Conservation (phyloP, 176 grass and related monocot species). For the Panicum miliaceum region DNA sequence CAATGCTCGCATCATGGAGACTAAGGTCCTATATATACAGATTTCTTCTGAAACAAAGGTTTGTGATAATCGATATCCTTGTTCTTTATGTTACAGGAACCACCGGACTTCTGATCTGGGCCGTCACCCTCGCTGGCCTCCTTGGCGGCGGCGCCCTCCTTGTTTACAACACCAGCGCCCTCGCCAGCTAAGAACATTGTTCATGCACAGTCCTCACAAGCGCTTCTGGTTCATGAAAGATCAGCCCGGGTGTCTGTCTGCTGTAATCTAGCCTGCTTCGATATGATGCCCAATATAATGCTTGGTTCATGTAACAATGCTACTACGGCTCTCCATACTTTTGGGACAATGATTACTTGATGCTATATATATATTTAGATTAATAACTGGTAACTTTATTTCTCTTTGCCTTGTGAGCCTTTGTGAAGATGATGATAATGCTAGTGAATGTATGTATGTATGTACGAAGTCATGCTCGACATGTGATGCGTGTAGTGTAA, state of each 20-base stretch:
- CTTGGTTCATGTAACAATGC: slow-evolving; percentile 13
- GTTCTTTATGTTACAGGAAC: slow-evolving; percentile 52
- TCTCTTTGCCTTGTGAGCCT: not conserved
- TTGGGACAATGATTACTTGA: not conserved
- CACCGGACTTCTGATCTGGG: slow-evolving; percentile 96
- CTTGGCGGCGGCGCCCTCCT: slow-evolving; percentile 87
- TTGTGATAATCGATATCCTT: not conserved
- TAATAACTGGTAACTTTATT: not conserved
- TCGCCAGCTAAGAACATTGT: slow-evolving; percentile 56
- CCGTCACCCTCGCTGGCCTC: slow-evolving; percentile 76
- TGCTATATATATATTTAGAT: slow-evolving; percentile 27
- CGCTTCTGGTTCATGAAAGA: not conserved
- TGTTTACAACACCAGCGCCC: slow-evolving; percentile 96
- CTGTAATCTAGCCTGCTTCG: slow-evolving; percentile 30
- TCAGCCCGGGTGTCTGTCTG: slow-evolving; percentile 29
- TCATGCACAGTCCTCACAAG: not conserved
- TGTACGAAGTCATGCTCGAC: not conserved
- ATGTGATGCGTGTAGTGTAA: not conserved
- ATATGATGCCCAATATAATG: slow-evolving; percentile 17
- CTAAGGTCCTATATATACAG: too few relatives aligned
- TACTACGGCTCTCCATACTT: slow-evolving; percentile 16
- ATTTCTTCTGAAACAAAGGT: not conserved
- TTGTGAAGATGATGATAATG: not conserved
- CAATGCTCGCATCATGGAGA: too few relatives aligned
- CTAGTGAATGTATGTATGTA: not conserved